These are phyloP conservation scores for Trichoderma oligosporum DNA, from an alignment of 2,329 filamentous ascomycete genomes.

Conservation along the genomic window DNA sequence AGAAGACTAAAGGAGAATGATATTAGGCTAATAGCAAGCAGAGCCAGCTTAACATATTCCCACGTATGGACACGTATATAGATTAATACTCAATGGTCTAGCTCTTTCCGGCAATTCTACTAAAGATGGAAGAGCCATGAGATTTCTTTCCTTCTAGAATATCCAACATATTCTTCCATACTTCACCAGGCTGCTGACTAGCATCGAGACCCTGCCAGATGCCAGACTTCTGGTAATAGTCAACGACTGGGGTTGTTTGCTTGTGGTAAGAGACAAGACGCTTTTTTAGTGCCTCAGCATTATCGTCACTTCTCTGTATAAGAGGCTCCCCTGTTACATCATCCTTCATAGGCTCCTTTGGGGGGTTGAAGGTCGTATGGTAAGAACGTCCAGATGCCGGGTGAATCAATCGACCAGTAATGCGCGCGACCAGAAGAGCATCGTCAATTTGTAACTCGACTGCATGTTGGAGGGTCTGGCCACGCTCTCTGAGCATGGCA, in stretches of 20 bases:
- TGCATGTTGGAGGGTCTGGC: conserved; percentile 87
- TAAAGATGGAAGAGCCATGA: conserved; percentile 40
- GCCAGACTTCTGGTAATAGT: conserved; percentile 95
- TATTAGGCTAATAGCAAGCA: conserved; percentile 6
- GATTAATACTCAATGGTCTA: conserved; percentile 21
- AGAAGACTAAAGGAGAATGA: neutral
- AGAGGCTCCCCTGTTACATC: conserved; percentile 95
- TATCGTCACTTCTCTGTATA: conserved; percentile 95
- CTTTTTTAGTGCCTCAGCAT: conserved; percentile 93
- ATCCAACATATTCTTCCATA: conserved; percentile 88
- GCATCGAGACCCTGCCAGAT: conserved; percentile 97
- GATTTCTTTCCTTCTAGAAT: conserved; percentile 65
- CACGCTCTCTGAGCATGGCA: conserved; percentile 74
- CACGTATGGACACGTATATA: neutral
- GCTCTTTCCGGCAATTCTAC: conserved; percentile 32
- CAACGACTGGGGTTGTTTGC: conserved; percentile 88
- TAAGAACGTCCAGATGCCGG: conserved; percentile 94
- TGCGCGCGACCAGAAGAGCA: conserved; percentile 84
- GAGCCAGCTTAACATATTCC: neutral
- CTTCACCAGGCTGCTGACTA: conserved; percentile 89
- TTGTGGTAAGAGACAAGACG: conserved; percentile 87
- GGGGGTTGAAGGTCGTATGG: conserved; percentile 98
- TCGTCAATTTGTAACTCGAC: conserved; percentile 97
- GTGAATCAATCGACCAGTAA: conserved; percentile 94
- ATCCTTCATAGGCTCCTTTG: conserved; percentile 90